phyloP scores from a whole-genome alignment of 345 rosid species.

The Rhodomyrtus tomentosa region DNA sequence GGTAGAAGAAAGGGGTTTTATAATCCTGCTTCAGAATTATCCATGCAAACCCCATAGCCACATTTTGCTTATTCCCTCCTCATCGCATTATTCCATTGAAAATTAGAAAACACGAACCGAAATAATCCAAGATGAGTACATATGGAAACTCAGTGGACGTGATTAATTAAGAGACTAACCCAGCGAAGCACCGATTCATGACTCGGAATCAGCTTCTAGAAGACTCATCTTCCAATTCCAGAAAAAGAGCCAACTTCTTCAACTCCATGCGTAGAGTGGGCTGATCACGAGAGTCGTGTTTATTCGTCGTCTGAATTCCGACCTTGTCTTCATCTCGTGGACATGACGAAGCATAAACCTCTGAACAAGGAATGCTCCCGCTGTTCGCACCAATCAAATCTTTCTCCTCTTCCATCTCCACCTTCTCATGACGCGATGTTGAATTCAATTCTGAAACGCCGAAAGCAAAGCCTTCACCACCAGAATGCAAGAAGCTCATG shows the following conservation, averaged over 20 bases:
- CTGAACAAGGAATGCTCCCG: not conserved
- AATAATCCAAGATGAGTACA: not conserved
- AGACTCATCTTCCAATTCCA: slow-evolving; percentile 2
- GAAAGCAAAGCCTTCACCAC: not conserved
- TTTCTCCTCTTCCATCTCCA: not conserved
- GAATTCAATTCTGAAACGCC: not conserved
- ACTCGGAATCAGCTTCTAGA: not conserved
- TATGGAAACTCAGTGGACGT: not conserved
- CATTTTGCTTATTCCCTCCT: not conserved
- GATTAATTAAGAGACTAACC: not conserved
- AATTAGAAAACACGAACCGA: not conserved
- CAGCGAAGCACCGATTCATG: not conserved
- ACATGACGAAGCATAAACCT: not conserved
- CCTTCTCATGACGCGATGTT: not conserved
- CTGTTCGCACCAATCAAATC: not conserved
- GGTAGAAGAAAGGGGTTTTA: not conserved
- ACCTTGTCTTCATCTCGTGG: not conserved
- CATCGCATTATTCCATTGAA: not conserved
- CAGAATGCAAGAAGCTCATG: not conserved
- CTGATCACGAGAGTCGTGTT: not conserved
- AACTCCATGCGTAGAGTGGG: not conserved
- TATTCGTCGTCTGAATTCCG: not conserved
- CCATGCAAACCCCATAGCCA: not conserved
- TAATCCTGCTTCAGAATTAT: not conserved
- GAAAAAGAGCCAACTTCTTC: slow-evolving; percentile 2